Percentiles rank a stretch among this genome's conserved stretches.
phyloP scores from a whole-genome alignment of 2,329 filamentous ascomycete genomes.

The Botrytis squamosa region DNA sequence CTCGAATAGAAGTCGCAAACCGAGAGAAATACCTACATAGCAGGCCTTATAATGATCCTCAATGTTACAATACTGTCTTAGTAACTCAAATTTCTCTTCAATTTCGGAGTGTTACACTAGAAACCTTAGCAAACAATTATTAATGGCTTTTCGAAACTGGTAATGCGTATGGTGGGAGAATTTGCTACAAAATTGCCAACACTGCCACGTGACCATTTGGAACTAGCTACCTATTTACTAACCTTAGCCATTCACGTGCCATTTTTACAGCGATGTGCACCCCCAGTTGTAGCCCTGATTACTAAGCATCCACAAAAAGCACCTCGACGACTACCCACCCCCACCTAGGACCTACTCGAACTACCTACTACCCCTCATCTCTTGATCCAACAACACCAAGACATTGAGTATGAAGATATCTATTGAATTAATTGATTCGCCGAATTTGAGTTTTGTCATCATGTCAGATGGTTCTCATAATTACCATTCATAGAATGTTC shows the following conservation, averaged over 20 bases:
- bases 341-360: not conserved
- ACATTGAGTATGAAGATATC: not conserved
- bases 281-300: not conserved
- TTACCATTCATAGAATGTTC: not conserved
- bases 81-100: not conserved
- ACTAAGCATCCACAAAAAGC: not conserved
- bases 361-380: not conserved
- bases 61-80: not conserved
- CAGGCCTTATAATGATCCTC: not conserved
- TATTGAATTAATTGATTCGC: not conserved
- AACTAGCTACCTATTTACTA: not conserved
- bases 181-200: not conserved
- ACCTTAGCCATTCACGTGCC: too few relatives aligned
- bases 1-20: not conserved
- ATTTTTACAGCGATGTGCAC: not conserved
- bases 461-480: not conserved
- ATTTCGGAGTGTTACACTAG: not conserved
- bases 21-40: not conserved
- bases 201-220: not conserved
- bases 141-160: not conserved
- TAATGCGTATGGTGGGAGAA: not conserved
- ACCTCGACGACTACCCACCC: not conserved
- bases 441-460: not conserved
- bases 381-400: not conserved
- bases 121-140: not conserved